Evolutionary conservation across 257 asterid genomes (phyloP).

Genomic region (Solanum dulcamara): DNA sequence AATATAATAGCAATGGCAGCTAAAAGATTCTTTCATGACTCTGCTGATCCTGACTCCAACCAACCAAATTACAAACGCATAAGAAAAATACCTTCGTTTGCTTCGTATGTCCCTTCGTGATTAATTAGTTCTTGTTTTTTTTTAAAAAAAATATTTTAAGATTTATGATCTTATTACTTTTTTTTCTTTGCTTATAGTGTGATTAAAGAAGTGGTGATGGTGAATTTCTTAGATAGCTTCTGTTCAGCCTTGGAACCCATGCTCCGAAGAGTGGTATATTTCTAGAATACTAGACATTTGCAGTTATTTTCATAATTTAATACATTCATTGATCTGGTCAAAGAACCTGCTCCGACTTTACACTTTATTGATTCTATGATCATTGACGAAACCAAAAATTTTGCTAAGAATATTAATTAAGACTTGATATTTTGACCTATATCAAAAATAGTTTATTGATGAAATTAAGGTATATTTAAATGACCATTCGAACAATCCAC

Average conservation of each 20-base stretch:
- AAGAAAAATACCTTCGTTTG: constrained; percentile 36
- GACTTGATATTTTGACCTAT: background rate
- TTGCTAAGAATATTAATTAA: background rate
- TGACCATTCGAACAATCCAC: too few species aligned
- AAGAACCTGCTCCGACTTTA: background rate
- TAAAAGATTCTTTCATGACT: constrained; percentile 30
- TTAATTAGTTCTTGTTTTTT: background rate
- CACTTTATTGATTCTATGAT: background rate
- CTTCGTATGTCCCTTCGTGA: constrained; percentile 36
- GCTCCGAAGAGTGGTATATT: constrained; percentile 61
- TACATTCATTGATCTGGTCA: background rate
- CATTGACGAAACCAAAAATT: too few species aligned
- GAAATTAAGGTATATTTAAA: background rate
- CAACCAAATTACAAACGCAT: constrained; percentile 37
- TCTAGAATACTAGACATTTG: background rate
- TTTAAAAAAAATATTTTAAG: background rate
- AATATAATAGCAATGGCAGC: constrained; percentile 37
- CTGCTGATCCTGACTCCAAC: constrained; percentile 20
- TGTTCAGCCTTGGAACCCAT: constrained; percentile 57
- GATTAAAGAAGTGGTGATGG: constrained; percentile 42
- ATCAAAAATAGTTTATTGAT: background rate
- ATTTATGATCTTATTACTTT: background rate
- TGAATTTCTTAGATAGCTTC: constrained; percentile 48
- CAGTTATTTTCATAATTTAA: background rate
- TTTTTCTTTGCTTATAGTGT: constrained; percentile 21